These are phyloP conservation scores for Phytophthora kernoviae DNA, from an alignment of 352 stramenopile genomes.

Conservation along the genomic window DNA sequence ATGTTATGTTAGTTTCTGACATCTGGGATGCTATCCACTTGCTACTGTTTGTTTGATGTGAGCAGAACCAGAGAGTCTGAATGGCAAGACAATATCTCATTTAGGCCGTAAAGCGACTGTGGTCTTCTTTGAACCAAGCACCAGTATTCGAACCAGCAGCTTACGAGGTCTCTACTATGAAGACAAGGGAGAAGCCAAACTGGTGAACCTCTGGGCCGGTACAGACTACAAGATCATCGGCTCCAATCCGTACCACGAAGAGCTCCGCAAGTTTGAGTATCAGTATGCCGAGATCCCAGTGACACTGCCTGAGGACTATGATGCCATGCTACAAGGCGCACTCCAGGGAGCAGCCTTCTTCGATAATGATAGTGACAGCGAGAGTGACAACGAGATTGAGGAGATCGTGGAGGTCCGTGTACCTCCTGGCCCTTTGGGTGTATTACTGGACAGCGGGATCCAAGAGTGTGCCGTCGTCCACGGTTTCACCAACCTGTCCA, in stretches of 20 bases:
- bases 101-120: constrained; percentile 74
- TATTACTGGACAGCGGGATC: constrained; percentile 80
- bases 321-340: constrained; percentile 70
- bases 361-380: constrained; percentile 81
- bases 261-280: constrained; percentile 74
- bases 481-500: constrained; percentile 74
- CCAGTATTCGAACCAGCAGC: constrained; percentile 74
- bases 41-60: constrained; percentile 1
- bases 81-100: constrained; percentile 75
- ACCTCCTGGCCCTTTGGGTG: constrained; percentile 69
- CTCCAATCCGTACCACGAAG: constrained; percentile 72
- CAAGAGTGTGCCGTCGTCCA: constrained; percentile 82
- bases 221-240: constrained; percentile 86
- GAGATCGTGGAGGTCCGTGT: constrained; percentile 77
- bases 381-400: constrained; percentile 81
- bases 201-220: constrained; percentile 84
- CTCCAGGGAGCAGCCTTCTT: constrained; percentile 81
- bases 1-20: neutral
- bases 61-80: constrained; percentile 78
- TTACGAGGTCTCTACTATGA: constrained; percentile 83
- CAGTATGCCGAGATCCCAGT: constrained; percentile 70
- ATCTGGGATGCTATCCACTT: neutral
- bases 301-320: constrained; percentile 46
- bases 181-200: constrained; percentile 70
- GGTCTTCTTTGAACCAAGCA: constrained; percentile 83